Evolutionary conservation across 2,329 filamentous ascomycete genomes (phyloP), one percentile per base, ranked within the genome.

Genomic region (Tolypocladium ophioglossoides): DNA sequence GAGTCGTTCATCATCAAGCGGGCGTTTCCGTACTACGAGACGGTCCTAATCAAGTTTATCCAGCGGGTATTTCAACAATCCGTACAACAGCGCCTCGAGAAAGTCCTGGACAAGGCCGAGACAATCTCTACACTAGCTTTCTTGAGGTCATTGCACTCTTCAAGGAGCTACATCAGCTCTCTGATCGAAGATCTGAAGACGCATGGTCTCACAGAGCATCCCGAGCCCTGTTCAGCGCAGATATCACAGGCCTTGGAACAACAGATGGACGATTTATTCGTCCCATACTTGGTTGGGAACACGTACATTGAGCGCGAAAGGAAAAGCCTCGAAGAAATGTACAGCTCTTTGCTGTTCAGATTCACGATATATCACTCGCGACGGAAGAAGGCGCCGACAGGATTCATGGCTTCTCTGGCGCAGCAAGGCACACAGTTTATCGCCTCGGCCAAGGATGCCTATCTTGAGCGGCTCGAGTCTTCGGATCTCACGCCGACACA

Each of bases 21-120:
- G 52, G 92, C 94, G 0, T 99, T 99, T 65, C 94, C 94, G 0
- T 96, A 91, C 68, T 92, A 95, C 62, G 94, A 99, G 63, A 91
- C 92, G 56, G 94, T 99, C 1, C 75, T 99, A 51, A 85, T 85
- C 59, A 92, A 92, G 63, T 99, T 99, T 63, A 79, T 99, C 52
- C 94, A 99, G 70, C 82, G 94, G 60, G 87, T 99, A 12, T 99
- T 99, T 65, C 94, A 99, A 67, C 94, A 99, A 70, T 97, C 92
- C 2, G 91, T 99, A 58, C 95, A 99, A 70, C 92, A 97, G 69
- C 83, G 92, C 16, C 78, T 99, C 11, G 94, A 99, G 68, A 89
- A 95, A 83, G 91, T 99, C 4, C 76, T 99, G 50, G 91, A 96
- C 62, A 97, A 97, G 72, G 94, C 94, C 18, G 87, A 89, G 59